Percentiles rank a stretch among this genome's conserved stretches.
Conservation (phyloP, 2,329 filamentous ascomycete genomes). For the Penicillium occitanis region DNA sequence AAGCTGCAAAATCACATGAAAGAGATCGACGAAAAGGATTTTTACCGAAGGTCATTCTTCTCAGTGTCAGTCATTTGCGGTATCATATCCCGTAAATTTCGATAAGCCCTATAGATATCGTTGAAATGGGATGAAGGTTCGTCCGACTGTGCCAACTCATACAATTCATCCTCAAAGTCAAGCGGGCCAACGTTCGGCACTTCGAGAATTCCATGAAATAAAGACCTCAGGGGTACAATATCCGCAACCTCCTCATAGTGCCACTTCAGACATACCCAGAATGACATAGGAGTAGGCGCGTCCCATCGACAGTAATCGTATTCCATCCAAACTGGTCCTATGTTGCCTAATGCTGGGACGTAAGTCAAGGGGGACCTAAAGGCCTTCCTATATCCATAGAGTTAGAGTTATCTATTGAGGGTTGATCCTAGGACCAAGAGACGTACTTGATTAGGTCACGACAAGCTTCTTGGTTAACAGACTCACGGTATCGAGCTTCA, state of each 20-base stretch:
- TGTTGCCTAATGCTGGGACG: no score
- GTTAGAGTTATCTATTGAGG: background rate
- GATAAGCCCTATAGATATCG: background rate
- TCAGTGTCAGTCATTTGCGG: background rate
- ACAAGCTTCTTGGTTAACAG: background rate
- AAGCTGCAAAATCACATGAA: background rate
- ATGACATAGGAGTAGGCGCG: background rate
- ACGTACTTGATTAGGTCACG: background rate
- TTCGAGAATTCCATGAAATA: background rate
- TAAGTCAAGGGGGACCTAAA: no score
- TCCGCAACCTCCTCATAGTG: background rate
- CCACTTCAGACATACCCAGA: background rate
- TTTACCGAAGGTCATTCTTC: background rate
- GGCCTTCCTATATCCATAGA: background rate
- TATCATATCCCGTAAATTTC: background rate
- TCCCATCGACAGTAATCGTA: background rate
- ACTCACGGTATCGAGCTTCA: background rate
- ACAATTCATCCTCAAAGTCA: background rate
- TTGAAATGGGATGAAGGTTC: background rate
- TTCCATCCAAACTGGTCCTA: no score
- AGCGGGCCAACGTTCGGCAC: background rate
- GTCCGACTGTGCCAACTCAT: no score
- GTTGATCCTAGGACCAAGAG: background rate
- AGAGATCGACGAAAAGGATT: background rate
- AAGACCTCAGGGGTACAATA: background rate